phyloP scores from a whole-genome alignment of 1,139 yeast genomes.

The Kluyveromyces sp. region DNA sequence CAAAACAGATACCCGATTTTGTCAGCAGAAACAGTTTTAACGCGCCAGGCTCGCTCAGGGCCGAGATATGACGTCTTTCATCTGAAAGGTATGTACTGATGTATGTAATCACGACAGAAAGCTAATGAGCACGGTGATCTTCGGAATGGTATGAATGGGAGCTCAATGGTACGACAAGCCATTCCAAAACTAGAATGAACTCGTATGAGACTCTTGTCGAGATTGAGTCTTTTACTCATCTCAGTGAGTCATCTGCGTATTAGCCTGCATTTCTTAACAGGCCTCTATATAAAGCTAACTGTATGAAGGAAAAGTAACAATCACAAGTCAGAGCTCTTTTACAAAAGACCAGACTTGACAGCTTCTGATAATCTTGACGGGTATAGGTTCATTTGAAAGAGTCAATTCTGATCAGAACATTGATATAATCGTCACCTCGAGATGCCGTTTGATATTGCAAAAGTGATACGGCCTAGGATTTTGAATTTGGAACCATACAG shows the following conservation, averaged over 20 bases:
- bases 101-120: too few relatives aligned
- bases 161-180: too few relatives aligned
- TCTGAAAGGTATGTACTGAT: too few relatives aligned
- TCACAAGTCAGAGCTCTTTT: too few relatives aligned
- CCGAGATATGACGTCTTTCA: background rate
- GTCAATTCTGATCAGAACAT: background rate
- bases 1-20: slow-evolving; percentile 10
- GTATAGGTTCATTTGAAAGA: background rate
- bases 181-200: too few relatives aligned
- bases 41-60: background rate
- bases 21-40: slow-evolving; percentile 2
- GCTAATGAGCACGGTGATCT: too few relatives aligned
- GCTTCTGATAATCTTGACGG: too few relatives aligned
- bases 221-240: background rate
- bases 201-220: too few relatives aligned
- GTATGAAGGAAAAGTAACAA: too few relatives aligned
- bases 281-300: background rate
- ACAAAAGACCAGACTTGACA: too few relatives aligned
- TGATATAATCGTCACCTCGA: background rate
- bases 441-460: slow-evolving; percentile 26
- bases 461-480: slow-evolving; percentile 76
- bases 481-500: slow-evolving; percentile 77
- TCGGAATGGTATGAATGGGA: too few relatives aligned
- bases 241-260: background rate
- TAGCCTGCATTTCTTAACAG: background rate